Conservation (phyloP, 148 eudicot species). For the Tetragonia tetragonoides region DNA sequence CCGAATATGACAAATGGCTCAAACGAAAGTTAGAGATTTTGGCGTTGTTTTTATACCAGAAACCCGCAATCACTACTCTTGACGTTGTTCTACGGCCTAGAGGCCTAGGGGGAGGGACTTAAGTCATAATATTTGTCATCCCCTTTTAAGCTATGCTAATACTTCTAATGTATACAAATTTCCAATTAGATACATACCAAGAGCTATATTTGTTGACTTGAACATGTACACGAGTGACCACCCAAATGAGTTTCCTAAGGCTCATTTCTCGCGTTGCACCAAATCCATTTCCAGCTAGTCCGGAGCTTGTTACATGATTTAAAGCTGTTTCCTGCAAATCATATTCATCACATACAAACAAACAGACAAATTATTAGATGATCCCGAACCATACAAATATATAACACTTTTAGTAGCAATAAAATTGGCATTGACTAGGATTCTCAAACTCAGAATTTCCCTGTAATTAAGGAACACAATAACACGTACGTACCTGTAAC, state of each 20-base stretch:
- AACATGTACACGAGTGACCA: conserved; percentile 74
- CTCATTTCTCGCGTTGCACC: conserved; percentile 87
- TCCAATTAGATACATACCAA: conserved; percentile 40
- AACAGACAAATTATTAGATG: not conserved
- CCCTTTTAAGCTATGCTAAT: no score
- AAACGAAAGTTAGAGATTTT: no score
- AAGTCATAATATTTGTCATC: no score
- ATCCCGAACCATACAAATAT: not conserved
- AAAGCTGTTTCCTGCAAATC: conserved; percentile 68
- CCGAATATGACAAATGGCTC: no score
- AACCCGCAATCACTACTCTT: no score
- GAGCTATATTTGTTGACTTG: conserved; percentile 75
- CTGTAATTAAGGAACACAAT: not conserved
- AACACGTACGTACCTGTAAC: conserved; percentile 46
- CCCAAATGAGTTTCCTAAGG: conserved; percentile 83
- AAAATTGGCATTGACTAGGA: not conserved
- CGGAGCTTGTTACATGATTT: conserved; percentile 72
- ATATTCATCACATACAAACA: not conserved
- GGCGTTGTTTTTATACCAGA: no score
- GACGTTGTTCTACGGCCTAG: no score
- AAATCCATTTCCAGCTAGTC: conserved; percentile 75
- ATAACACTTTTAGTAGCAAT: not conserved
- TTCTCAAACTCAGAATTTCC: not conserved
- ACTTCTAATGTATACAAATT: not conserved
- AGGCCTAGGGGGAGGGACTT: no score